Percentiles rank a stretch among this genome's conserved stretches.
These are phyloP conservation scores for Danielozyma ontarioensis DNA, from an alignment of 805 yeast species.

Conservation along the genomic window DNA sequence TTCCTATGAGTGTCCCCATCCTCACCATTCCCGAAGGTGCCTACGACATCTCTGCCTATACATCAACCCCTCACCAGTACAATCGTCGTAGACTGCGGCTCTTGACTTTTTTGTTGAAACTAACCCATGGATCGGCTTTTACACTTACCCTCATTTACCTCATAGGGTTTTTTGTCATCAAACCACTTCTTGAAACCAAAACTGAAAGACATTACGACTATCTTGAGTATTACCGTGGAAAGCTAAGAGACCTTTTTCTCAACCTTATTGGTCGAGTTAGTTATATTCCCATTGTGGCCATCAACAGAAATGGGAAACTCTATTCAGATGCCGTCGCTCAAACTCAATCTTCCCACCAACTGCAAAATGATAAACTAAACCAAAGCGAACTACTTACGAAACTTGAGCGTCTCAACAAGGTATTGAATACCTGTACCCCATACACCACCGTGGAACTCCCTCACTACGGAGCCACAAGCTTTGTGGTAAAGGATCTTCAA, in stretches of 20 bases:
- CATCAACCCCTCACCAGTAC: neutral
- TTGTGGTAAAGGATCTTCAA: conserved; percentile 29
- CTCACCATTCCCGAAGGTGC: conserved; percentile 39
- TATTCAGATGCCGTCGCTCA: conserved; percentile 36
- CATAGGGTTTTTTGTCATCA: conserved; percentile 26
- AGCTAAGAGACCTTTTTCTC: conserved; percentile 31
- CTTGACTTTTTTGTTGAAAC: conserved; percentile 19
- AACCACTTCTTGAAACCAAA: conserved; percentile 30
- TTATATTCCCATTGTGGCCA: conserved; percentile 36
- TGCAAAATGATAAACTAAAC: conserved; percentile 19
- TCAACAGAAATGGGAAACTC: conserved; percentile 23
- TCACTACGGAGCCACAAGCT: conserved; percentile 25
- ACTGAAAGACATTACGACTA: conserved; percentile 27
- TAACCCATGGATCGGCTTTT: conserved; percentile 32
- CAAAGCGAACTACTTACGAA: conserved; percentile 19
- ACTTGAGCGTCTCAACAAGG: conserved; percentile 15
- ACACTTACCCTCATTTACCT: conserved; percentile 24
- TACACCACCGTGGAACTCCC: conserved; percentile 26
- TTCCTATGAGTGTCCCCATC: conserved; percentile 21
- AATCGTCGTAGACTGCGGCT: conserved; percentile 16
- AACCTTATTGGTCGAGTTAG: conserved; percentile 28
- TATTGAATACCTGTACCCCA: conserved; percentile 20
- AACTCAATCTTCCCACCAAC: conserved; percentile 23
- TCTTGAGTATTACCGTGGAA: conserved; percentile 26
- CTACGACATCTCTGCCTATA: conserved; percentile 25